Evolutionary conservation across 2,329 filamentous ascomycete species (phyloP), one percentile per base, ranked within the genome.

Genomic region (Alternaria tenuissima): DNA sequence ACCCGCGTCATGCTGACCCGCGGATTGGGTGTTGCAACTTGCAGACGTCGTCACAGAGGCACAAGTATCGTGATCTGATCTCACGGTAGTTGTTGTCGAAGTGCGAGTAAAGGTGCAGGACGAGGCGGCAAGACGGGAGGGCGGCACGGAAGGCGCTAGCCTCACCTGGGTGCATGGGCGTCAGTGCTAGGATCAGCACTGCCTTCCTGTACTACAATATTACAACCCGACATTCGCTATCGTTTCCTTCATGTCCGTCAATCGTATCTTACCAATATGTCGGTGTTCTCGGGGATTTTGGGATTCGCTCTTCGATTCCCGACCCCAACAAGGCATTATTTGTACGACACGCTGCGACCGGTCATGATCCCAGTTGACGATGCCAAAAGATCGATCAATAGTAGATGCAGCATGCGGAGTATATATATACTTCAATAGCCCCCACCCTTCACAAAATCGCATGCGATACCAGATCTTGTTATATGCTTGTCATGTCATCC

Each of bases 1-100:
- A 61, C 36, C 36, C 38, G 22, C n/a, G 47, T 43, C 58, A 61
- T 61, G 39, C 22, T 54, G n/a, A 51, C 20, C 8, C 20, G 20
- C 47, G 20, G n/a, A 22, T 54, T 5, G 18, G n/a, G 26, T 7
- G n/a, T 14, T 18, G 2, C 12, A n/a, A 22, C 18, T 34, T n/a
- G 52, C 39, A 44, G 26, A 46, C 2, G 39, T 41, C 22, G 20
- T 8, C 47, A 11, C 20, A 51, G 14, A 28, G 18, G 20, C 20
- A 18, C 32, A 12, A 38, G 32, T n/a, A 39, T 24, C 6, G 20
- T 22, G n/a, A 34, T 20, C 36, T 8, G 47, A 26, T 26, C 16
- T 38, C 20, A 36, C 20, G 14, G 24, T 20, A 38, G 32, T 51
- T 38, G 32, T 26, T 38, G 22, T 24, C 26, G 32, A 51, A 51